Conservation (phyloP, 441 rosid species). For the Euphorbia celastroides region DNA sequence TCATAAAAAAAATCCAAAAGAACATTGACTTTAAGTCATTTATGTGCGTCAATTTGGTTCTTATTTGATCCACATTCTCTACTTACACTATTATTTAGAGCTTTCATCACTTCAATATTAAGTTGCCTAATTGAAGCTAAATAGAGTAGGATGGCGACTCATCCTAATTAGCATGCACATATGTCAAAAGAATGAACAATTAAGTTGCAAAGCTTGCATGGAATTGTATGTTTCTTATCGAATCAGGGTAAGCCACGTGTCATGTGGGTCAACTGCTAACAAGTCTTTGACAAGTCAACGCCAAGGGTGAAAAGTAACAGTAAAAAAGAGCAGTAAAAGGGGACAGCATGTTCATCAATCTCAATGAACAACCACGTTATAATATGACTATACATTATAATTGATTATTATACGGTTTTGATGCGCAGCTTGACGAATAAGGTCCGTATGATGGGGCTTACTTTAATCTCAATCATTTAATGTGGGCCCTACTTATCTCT, state of each 20-base stretch:
- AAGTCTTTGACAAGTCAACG: background rate
- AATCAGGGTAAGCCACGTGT: background rate
- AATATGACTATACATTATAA: background rate
- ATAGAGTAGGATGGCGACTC: no score
- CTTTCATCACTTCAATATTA: no score
- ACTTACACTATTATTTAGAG: no score
- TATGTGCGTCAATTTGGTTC: no score
- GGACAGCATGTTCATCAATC: background rate
- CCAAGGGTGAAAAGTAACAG: constrained; percentile 1
- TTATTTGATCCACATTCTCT: no score
- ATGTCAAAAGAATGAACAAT: no score
- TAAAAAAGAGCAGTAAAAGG: background rate
- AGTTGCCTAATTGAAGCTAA: no score
- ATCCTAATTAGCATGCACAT: no score
- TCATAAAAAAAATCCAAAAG: no score
- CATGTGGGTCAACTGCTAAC: background rate
- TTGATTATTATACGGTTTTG: no score
- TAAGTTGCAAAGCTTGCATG: constrained; percentile 14
- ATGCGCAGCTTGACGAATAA: background rate
- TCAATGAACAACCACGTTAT: background rate
- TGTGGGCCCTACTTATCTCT: background rate
- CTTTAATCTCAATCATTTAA: background rate
- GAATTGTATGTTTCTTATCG: background rate
- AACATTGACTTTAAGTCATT: no score
- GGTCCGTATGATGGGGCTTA: background rate